A percentile compares a stretch with the other conserved stretches of the same genome.
phyloP scores from a whole-genome alignment of 2,329 filamentous ascomycete species.

The Pseudogymnoascus sp. region DNA sequence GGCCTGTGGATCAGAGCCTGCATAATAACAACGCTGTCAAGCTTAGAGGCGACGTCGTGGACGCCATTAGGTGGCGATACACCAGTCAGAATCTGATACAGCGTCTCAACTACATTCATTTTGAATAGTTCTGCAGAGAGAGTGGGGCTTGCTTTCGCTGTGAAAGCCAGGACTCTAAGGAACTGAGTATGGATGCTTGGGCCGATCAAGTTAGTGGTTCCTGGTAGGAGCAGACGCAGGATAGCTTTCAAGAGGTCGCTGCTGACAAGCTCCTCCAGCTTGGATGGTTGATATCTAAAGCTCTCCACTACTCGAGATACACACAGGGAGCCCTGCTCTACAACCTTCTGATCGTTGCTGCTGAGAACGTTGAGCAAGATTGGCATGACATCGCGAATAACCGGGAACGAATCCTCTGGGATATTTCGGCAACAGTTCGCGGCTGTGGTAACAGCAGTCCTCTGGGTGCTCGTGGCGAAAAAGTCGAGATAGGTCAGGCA shows the following conservation, averaged over 20 bases:
- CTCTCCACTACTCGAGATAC: slow-evolving; percentile 95
- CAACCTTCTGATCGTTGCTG: slow-evolving; percentile 91
- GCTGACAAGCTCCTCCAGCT: slow-evolving; percentile 87
- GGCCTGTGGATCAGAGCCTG: slow-evolving; percentile 94
- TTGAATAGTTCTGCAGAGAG: slow-evolving; percentile 87
- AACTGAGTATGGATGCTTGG: slow-evolving; percentile 95
- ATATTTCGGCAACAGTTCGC: slow-evolving; percentile 98
- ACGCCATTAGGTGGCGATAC: slow-evolving; percentile 79
- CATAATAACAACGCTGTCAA: slow-evolving; percentile 97
- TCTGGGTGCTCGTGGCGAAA: slow-evolving; percentile 92
- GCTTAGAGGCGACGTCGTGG: slow-evolving; percentile 71
- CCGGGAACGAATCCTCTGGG: slow-evolving; percentile 82
- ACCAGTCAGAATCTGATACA: slow-evolving; percentile 94
- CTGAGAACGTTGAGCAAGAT: slow-evolving; percentile 82
- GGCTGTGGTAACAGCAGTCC: slow-evolving; percentile 92
- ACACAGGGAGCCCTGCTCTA: slow-evolving; percentile 92
- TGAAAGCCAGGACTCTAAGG: slow-evolving; percentile 81
- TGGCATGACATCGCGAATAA: slow-evolving; percentile 93
- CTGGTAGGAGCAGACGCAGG: slow-evolving; percentile 78
- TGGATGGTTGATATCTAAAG: slow-evolving; percentile 80
- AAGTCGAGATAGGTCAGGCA: slow-evolving; percentile 95
- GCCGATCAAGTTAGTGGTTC: slow-evolving; percentile 90
- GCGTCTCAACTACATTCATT: slow-evolving; percentile 92
- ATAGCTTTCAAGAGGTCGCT: slow-evolving; percentile 78
- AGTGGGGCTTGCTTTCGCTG: slow-evolving; percentile 76